Percentiles rank a stretch among this genome's conserved stretches.
These are phyloP conservation scores for Diaporthe aspalathi DNA, from an alignment of 2,329 filamentous ascomycete genomes.

Conservation along the genomic window DNA sequence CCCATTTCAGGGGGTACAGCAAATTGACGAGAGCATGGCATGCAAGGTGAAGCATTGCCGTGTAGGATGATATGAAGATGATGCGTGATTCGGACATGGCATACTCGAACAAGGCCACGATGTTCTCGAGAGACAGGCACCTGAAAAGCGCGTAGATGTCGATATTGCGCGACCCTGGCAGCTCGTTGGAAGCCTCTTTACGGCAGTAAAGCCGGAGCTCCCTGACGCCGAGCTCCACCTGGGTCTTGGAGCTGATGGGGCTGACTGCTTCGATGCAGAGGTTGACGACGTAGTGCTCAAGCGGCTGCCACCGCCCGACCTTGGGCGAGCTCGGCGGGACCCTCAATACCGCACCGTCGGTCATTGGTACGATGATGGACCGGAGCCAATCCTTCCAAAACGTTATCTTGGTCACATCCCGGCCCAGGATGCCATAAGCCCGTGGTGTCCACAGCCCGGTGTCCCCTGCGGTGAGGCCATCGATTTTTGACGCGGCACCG, in stretches of 20 bases:
- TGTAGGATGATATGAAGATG: slow-evolving; percentile 94
- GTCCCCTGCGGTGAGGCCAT: slow-evolving; percentile 93
- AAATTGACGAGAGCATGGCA: slow-evolving; percentile 88
- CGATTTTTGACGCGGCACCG: slow-evolving; percentile 95
- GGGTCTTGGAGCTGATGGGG: slow-evolving; percentile 92
- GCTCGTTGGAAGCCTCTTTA: slow-evolving; percentile 91
- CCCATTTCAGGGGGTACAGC: slow-evolving; percentile 92
- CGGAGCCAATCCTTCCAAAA: slow-evolving; percentile 99
- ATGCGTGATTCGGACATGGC: slow-evolving; percentile 93
- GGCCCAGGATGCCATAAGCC: slow-evolving; percentile 91
- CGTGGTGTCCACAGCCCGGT: slow-evolving; percentile 96
- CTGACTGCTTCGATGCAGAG: slow-evolving; percentile 94
- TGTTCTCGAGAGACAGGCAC: slow-evolving; percentile 89
- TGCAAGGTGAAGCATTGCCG: slow-evolving; percentile 93
- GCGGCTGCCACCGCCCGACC: slow-evolving; percentile 93
- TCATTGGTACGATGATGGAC: slow-evolving; percentile 95
- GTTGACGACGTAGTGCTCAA: slow-evolving; percentile 97
- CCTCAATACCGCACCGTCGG: slow-evolving; percentile 82
- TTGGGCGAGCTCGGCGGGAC: slow-evolving; percentile 90
- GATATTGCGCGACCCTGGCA: slow-evolving; percentile 89
- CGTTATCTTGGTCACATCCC: slow-evolving; percentile 82
- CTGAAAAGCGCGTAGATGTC: slow-evolving; percentile 95
- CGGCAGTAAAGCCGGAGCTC: slow-evolving; percentile 92
- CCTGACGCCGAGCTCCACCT: slow-evolving; percentile 90
- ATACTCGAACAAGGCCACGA: slow-evolving; percentile 93